These are phyloP conservation scores for Scalesia atractyloides DNA, from an alignment of 129 eudicot species.

Conservation along the genomic window DNA sequence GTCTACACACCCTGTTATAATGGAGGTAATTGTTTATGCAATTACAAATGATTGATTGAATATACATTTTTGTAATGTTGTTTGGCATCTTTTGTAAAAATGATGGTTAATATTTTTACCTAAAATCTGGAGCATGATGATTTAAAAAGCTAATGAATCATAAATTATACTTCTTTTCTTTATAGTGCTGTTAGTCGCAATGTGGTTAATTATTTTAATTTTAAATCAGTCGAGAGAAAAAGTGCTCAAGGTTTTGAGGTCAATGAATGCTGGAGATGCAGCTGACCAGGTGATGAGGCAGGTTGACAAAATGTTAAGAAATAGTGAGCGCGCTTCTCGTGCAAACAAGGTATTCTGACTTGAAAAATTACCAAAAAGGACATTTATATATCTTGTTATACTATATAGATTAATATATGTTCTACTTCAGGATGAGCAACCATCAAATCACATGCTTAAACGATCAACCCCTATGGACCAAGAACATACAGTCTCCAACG, in stretches of 20 bases:
- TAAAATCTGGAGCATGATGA: background rate
- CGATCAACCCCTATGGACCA: constrained; percentile 51
- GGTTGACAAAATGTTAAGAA: constrained; percentile 78
- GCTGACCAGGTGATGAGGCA: constrained; percentile 92
- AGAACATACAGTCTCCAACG: constrained; percentile 43
- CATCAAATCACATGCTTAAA: constrained; percentile 52
- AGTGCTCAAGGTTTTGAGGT: constrained; percentile 59
- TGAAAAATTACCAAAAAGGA: background rate
- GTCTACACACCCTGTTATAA: constrained; percentile 66
- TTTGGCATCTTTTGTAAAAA: background rate
- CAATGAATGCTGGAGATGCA: constrained; percentile 96
- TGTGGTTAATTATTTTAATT: constrained; percentile 1
- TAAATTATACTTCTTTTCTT: background rate
- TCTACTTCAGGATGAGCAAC: constrained; percentile 67
- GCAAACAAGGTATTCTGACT: constrained; percentile 53
- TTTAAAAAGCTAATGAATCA: background rate
- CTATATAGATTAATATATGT: background rate
- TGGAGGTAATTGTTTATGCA: constrained; percentile 64
- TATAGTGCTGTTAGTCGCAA: constrained; percentile 19
- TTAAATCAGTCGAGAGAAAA: constrained; percentile 78
- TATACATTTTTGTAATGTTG: background rate
- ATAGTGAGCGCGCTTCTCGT: constrained; percentile 66
- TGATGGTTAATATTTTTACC: background rate
- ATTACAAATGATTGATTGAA: background rate
- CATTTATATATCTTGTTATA: background rate